Conservation (phyloP, 2,329 filamentous ascomycete species). For the Lachnellula hyalina region DNA sequence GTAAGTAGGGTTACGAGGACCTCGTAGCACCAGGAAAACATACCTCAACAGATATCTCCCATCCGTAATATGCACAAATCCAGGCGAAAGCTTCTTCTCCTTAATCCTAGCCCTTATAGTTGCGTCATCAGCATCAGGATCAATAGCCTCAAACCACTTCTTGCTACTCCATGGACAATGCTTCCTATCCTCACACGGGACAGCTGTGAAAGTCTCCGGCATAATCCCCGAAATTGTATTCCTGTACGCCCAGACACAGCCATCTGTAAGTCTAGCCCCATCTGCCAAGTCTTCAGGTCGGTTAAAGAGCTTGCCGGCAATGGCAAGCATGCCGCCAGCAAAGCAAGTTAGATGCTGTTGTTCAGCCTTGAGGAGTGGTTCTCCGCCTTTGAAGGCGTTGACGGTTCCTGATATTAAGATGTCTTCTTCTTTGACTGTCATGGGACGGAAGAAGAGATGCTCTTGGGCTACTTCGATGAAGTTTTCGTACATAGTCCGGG, state of each 20-base stretch:
- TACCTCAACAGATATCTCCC: constrained; percentile 24
- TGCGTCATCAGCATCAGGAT: constrained; percentile 8
- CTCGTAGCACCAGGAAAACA: background rate
- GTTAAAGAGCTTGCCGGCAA: constrained; percentile 59
- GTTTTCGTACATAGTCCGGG: constrained; percentile 37
- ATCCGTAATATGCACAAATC: constrained; percentile 21
- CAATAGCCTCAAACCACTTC: constrained; percentile 42
- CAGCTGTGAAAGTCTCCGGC: constrained; percentile 50
- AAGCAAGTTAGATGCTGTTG: constrained; percentile 68
- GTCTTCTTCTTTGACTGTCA: constrained; percentile 34
- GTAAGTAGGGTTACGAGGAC: constrained; percentile 19
- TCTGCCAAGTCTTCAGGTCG: constrained; percentile 49
- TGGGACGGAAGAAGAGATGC: constrained; percentile 40
- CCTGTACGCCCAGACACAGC: constrained; percentile 59
- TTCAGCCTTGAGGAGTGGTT: constrained; percentile 38
- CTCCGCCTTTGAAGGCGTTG: constrained; percentile 35
- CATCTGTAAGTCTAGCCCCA: constrained; percentile 54
- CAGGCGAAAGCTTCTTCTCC: constrained; percentile 17
- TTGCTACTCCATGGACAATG: constrained; percentile 36
- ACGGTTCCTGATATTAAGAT: constrained; percentile 47
- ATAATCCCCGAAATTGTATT: constrained; percentile 54
- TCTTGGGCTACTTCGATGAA: constrained; percentile 43
- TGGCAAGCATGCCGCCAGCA: constrained; percentile 63
- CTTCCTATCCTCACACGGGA: constrained; percentile 20
- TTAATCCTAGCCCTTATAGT: constrained; percentile 12